Evolutionary conservation across 140 eudicot species (phyloP).

Genomic region (Erigeron philadelphicus): DNA sequence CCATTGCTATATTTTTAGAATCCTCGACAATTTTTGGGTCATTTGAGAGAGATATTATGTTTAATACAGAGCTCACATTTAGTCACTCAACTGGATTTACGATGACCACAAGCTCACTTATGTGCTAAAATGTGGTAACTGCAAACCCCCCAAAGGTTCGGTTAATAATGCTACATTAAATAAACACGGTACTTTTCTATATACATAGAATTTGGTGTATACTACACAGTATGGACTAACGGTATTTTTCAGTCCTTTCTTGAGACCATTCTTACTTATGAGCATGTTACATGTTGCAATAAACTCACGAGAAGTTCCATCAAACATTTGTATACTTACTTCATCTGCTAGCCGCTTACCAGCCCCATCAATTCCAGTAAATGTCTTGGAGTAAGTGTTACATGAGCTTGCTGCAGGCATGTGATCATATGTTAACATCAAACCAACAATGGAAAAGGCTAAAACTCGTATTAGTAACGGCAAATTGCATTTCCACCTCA

Average conservation of each 20-base stretch:
- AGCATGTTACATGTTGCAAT: conserved; percentile 9
- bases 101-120: background rate
- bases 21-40: background rate
- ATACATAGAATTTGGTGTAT: background rate
- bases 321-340: conserved; percentile 46
- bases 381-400: conserved; percentile 74
- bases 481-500: background rate
- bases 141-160: background rate
- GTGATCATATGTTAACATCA: background rate
- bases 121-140: background rate
- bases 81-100: background rate
- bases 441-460: background rate
- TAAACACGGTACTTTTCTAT: background rate
- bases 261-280: background rate
- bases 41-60: background rate
- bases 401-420: conserved; percentile 79
- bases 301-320: conserved; percentile 4
- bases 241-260: background rate
- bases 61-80: background rate
- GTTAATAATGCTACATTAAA: background rate
- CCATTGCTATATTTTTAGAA: background rate
- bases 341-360: conserved; percentile 93
- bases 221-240: background rate
- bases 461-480: background rate
- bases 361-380: conserved; percentile 88